Conservation (phyloP, 163 green algal genomes). For the Scenedesmus sp. region DNA sequence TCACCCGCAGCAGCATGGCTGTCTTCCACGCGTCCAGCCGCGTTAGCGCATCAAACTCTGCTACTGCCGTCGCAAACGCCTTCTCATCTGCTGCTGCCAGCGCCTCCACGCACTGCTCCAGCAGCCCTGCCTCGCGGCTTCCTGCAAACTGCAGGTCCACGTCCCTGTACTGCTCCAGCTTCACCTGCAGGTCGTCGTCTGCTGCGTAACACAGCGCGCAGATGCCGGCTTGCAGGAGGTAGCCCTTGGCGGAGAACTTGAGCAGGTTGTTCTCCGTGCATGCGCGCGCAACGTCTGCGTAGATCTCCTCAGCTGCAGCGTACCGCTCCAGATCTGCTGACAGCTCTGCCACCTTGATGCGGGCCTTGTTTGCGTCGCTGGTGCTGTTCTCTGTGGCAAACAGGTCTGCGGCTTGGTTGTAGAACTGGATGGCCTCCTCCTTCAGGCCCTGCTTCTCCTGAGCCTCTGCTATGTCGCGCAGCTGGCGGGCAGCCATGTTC, state of each 20-base stretch:
- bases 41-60: slow-evolving; percentile 93
- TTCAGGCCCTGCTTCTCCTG: slow-evolving; percentile 87
- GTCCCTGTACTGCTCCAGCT: slow-evolving; percentile 87
- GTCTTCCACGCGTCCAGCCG: slow-evolving; percentile 96
- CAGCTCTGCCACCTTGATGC: slow-evolving; percentile 91
- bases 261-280: slow-evolving; percentile 97
- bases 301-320: slow-evolving; percentile 78
- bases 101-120: slow-evolving; percentile 73
- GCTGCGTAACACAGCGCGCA: slow-evolving; percentile 79
- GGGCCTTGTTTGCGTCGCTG: slow-evolving; percentile 91
- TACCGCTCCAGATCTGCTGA: slow-evolving; percentile 77
- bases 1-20: slow-evolving; percentile 85
- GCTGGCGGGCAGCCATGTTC: slow-evolving; percentile 93
- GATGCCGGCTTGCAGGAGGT: slow-evolving; percentile 94
- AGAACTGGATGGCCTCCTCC: slow-evolving; percentile 84
- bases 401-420: slow-evolving; percentile 91
- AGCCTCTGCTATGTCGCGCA: slow-evolving; percentile 87
- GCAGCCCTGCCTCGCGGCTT: slow-evolving; percentile 59
- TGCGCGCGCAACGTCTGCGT: slow-evolving; percentile 84
- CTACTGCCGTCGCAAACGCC: slow-evolving; percentile 87
- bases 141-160: slow-evolving; percentile 83
- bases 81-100: slow-evolving; percentile 59
- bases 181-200: slow-evolving; percentile 58
- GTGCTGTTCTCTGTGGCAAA: slow-evolving; percentile 88
- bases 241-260: slow-evolving; percentile 93